Conservation (phyloP, 2,329 filamentous ascomycete genomes). For the Aureobasidium sp. region DNA sequence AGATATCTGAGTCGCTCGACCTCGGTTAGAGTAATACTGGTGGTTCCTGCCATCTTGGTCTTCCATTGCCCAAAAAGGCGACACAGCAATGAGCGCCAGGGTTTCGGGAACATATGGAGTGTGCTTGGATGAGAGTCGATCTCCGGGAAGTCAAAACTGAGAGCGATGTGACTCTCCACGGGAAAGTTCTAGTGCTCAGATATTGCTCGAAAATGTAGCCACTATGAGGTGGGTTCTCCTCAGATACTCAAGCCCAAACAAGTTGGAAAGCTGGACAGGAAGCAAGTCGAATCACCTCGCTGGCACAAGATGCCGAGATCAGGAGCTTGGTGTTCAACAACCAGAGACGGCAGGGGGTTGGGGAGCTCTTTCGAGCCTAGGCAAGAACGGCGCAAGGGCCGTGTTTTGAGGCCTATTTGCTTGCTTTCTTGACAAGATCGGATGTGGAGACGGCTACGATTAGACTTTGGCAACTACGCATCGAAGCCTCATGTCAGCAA, state of each 20-base stretch:
- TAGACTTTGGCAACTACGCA: background rate
- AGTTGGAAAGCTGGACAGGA: background rate
- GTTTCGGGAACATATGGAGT: background rate
- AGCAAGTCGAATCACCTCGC: background rate
- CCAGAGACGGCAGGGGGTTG: background rate
- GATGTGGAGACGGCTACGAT: background rate
- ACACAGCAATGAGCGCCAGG: background rate
- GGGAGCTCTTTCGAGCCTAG: background rate
- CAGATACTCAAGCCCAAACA: background rate
- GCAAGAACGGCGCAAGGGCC: background rate
- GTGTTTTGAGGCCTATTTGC: background rate
- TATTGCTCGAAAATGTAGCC: background rate
- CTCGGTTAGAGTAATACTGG: background rate
- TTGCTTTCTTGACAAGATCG: background rate
- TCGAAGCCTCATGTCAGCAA: background rate
- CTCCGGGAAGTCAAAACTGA: background rate
- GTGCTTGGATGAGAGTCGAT: background rate
- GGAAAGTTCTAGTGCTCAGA: background rate
- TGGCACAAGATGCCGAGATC: background rate
- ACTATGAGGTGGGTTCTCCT: background rate
- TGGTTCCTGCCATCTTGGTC: background rate
- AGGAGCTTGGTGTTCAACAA: background rate
- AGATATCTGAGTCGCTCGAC: background rate
- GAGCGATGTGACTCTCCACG: background rate
- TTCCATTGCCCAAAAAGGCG: background rate